Percentiles rank a stretch among this genome's conserved stretches.
These are phyloP conservation scores for Dendrostoma leiphaemia DNA, from an alignment of 2,329 filamentous ascomycete genomes.

Conservation along the genomic window DNA sequence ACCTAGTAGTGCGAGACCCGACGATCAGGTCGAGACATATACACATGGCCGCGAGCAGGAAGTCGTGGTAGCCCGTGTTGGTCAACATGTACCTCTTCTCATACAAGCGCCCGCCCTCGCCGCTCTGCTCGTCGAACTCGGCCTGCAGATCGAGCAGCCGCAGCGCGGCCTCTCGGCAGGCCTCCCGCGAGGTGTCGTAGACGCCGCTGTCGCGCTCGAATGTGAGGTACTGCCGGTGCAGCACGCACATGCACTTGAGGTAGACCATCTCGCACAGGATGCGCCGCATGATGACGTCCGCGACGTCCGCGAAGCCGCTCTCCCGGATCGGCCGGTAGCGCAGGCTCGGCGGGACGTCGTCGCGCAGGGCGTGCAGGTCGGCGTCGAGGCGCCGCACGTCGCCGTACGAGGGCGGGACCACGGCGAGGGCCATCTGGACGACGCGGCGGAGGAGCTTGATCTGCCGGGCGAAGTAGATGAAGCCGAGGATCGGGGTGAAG, in stretches of 20 bases:
- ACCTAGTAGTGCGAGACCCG: constrained; percentile 36
- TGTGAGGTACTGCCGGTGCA: constrained; percentile 47
- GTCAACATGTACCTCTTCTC: constrained; percentile 53
- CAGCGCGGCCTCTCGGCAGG: constrained; percentile 42
- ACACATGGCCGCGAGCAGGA: constrained; percentile 59
- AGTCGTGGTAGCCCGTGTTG: constrained; percentile 53
- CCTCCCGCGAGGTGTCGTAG: constrained; percentile 38
- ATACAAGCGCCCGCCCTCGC: constrained; percentile 48
- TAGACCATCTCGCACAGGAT: constrained; percentile 38
- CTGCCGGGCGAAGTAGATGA: constrained; percentile 41
- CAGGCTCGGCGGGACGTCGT: constrained; percentile 30
- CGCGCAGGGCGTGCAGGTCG: constrained; percentile 32
- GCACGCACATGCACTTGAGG: constrained; percentile 46
- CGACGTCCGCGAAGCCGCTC: constrained; percentile 36
- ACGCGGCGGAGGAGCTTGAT: constrained; percentile 42
- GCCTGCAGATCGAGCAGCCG: constrained; percentile 44
- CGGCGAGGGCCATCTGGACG: constrained; percentile 39
- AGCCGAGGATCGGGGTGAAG: constrained; percentile 41
- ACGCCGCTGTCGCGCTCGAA: constrained; percentile 35
- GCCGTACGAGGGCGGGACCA: constrained; percentile 32
- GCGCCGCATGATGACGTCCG: constrained; percentile 36
- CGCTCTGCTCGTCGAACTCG: constrained; percentile 44
- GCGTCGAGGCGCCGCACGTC: constrained; percentile 35
- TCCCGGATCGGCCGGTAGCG: constrained; percentile 20
- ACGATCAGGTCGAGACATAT: constrained; percentile 51